phyloP scores from a whole-genome alignment of 495 filamentous ascomycete genomes.

The Daldinia loculata region DNA sequence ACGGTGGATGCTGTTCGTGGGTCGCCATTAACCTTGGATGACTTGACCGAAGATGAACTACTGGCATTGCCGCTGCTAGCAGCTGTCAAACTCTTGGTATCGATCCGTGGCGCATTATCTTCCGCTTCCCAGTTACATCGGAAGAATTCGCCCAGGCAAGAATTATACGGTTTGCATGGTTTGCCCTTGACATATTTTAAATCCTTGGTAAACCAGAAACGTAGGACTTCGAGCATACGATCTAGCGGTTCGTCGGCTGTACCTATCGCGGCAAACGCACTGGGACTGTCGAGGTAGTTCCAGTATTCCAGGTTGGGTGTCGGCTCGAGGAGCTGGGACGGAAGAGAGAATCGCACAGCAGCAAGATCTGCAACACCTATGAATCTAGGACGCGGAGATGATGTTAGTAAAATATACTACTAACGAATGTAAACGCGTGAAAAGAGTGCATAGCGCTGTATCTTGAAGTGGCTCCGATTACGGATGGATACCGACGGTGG shows the following conservation, averaged over 20 bases:
- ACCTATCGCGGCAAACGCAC: constrained; percentile 94
- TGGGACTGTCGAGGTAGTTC: constrained; percentile 96
- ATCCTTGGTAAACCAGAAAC: constrained; percentile 99
- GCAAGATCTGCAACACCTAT: constrained; percentile 96
- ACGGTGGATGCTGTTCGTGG: constrained; percentile 53
- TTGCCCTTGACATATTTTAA: constrained; percentile 99
- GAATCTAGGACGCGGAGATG: constrained; percentile 64
- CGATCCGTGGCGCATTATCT: constrained; percentile 65
- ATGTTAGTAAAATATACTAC: not conserved
- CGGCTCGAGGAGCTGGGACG: constrained; percentile 93
- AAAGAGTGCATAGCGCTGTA: constrained; percentile 4
- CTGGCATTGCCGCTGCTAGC: constrained; percentile 48
- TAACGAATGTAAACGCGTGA: not conserved
- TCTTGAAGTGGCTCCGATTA: constrained; percentile 23
- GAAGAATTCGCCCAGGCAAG: constrained; percentile 97
- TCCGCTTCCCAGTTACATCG: constrained; percentile 94
- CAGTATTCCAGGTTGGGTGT: constrained; percentile 98
- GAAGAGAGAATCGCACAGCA: constrained; percentile 92
- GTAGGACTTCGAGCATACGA: constrained; percentile 89
- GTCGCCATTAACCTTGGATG: constrained; percentile 47
- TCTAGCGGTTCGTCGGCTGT: constrained; percentile 90
- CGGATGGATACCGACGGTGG: constrained; percentile 36
- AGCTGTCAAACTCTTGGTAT: constrained; percentile 47
- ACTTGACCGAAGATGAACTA: constrained; percentile 60
- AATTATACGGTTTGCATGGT: constrained; percentile 99